Base-by-base conservation (phyloP, 305 asterid species). In the Nicotiana rustica region DNA sequence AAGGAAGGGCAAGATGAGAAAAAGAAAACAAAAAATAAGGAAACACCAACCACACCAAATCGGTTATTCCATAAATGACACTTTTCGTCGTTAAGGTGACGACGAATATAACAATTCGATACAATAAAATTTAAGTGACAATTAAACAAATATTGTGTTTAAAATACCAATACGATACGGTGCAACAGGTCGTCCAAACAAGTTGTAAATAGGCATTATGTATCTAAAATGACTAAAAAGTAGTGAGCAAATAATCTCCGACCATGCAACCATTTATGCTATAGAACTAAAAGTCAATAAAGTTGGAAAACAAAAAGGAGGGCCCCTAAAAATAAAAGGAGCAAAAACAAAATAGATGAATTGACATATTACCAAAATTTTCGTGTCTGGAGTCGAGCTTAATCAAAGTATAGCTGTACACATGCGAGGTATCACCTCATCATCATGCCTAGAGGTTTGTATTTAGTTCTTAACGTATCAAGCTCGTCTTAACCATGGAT, bases 381-480 rank as follows among this genome's bases (percentile, higher is more conserved):
- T 44, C 1, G 5, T 41, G 59, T 69, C 19, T 10, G 18, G 38
- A 47, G 61, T 35, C 21, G 21, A 41, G 36, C 36, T 70, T 70
- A 47, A 19, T 71, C 7, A 71, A 71, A 47, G 18, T 10, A 19
- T 44, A 71, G 78, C 61, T 71, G 78, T 71, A 71, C 78, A 47
- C 78, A 71, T 71, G 78, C 60, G 47, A 71, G 61, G 78, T 71
- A 44, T 19, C 78, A 71, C 60, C 78, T 71, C 61, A 71, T 71
- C 61, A 21, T 71, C 61, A 47, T 71, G 38, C 38, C 61, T 21
- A 19, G 13, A 9, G 61, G 21, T 44, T 12, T n/a, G 35, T 70
- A 70, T 19, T 33, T 44, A 71, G 36, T 18, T 71, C 18, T 38
- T 44, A 47, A 19, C 60, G 35, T 70, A 70, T 12, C 60, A 13